These are phyloP conservation scores for Pestalotiopsis sp. DNA, from an alignment of 2,329 filamentous ascomycete species.

Conservation along the genomic window DNA sequence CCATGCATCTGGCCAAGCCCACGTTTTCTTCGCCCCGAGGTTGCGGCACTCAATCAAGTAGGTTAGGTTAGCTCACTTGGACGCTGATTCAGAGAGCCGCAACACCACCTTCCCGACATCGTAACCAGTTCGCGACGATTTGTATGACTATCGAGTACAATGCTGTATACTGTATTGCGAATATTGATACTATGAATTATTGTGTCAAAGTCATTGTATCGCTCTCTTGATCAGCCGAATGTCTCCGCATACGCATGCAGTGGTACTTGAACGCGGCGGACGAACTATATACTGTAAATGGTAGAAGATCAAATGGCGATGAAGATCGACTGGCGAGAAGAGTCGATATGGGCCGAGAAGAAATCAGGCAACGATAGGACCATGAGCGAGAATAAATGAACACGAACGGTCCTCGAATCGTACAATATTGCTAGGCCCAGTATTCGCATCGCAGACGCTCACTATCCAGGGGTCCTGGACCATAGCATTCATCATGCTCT, in stretches of 20 bases:
- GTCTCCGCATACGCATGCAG: background rate
- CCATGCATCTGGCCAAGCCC: background rate
- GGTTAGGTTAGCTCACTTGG: background rate
- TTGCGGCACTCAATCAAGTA: background rate
- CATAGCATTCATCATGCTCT: background rate
- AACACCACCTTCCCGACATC: background rate
- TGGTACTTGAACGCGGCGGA: background rate
- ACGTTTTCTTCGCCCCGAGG: background rate
- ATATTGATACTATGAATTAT: background rate
- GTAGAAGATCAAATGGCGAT: background rate
- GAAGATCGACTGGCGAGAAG: background rate
- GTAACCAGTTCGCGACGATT: background rate
- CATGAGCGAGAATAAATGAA: background rate
- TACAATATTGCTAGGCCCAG: background rate
- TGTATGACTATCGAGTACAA: background rate
- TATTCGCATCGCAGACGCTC: background rate
- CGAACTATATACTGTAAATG: background rate
- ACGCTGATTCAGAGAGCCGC: background rate
- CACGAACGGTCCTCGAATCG: background rate
- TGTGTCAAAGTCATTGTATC: background rate
- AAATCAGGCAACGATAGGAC: background rate
- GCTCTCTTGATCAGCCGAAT: background rate
- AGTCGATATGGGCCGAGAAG: background rate
- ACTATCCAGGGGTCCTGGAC: background rate
- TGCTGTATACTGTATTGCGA: background rate